Percentiles rank a stretch among this genome's conserved stretches.
Conservation (phyloP, 768 basidiomycete genomes). For the Agrocybe pediades region DNA sequence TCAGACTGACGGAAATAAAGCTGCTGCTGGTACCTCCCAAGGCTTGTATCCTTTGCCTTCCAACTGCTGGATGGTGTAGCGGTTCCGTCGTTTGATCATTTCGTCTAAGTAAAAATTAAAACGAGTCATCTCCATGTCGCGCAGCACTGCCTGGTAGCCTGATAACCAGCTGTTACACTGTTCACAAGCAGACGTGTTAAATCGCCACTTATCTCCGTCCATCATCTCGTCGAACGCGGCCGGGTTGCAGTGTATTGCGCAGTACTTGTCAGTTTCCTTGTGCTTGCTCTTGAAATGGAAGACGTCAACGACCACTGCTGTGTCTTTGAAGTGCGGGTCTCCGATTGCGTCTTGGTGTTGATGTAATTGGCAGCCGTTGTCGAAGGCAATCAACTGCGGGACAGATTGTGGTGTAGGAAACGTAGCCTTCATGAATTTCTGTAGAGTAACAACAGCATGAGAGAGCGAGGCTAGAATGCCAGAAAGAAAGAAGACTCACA, state of each 20-base stretch:
- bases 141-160: conserved; percentile 26
- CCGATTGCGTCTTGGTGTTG: conserved; percentile 7
- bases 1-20: no score
- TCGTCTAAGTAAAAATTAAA: conserved; percentile 37
- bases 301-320: conserved; percentile 24
- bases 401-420: conserved; percentile 19
- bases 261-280: conserved; percentile 21
- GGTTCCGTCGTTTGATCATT: conserved; percentile 26
- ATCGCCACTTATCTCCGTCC: conserved; percentile 17
- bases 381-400: conserved; percentile 23
- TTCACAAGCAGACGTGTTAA: conserved; percentile 38
- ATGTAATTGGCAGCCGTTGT: conserved; percentile 25
- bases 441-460: neutral
- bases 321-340: conserved; percentile 19
- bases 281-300: conserved; percentile 31
- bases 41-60: no score
- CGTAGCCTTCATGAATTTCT: conserved; percentile 20
- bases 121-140: conserved; percentile 27
- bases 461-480: neutral
- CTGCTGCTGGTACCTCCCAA: no score
- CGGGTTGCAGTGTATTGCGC: conserved; percentile 28
- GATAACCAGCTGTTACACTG: conserved; percentile 35
- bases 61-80: neutral
- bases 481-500: conserved; percentile 15
- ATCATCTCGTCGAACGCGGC: conserved; percentile 19